Evolutionary conservation across 129 eudicot genomes (phyloP).

Genomic region (Artemisia argyi): DNA sequence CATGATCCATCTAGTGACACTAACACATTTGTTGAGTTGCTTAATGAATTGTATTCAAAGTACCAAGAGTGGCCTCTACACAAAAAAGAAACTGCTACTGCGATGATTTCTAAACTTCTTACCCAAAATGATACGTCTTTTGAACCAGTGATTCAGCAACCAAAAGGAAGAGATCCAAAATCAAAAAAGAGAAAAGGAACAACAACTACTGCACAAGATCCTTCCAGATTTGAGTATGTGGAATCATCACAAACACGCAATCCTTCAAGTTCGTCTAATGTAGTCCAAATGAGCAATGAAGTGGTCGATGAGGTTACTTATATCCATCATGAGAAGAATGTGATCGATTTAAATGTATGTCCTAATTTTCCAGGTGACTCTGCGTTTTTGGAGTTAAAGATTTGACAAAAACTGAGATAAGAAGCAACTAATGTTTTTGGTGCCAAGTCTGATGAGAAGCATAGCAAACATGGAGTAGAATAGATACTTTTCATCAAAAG

Average conservation of each 20-base stretch:
- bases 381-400: not conserved
- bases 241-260: not conserved
- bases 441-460: no score
- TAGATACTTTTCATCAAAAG: no score
- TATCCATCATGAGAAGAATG: not conserved
- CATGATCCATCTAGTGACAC: not conserved
- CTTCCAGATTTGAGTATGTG: not conserved
- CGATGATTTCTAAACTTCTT: not conserved
- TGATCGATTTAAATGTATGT: not conserved
- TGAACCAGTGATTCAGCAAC: not conserved
- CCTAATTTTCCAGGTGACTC: not conserved
- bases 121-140: not conserved
- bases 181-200: not conserved
- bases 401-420: no score
- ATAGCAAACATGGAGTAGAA: no score
- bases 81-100: not conserved
- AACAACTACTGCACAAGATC: not conserved
- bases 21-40: not conserved
- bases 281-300: not conserved
- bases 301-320: not conserved
- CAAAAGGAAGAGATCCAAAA: not conserved
- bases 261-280: not conserved
- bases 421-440: no score
- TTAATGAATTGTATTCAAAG: not conserved
- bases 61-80: not conserved